phyloP scores from a whole-genome alignment of 164 flowering plant species.

The Protea cynaroides region DNA sequence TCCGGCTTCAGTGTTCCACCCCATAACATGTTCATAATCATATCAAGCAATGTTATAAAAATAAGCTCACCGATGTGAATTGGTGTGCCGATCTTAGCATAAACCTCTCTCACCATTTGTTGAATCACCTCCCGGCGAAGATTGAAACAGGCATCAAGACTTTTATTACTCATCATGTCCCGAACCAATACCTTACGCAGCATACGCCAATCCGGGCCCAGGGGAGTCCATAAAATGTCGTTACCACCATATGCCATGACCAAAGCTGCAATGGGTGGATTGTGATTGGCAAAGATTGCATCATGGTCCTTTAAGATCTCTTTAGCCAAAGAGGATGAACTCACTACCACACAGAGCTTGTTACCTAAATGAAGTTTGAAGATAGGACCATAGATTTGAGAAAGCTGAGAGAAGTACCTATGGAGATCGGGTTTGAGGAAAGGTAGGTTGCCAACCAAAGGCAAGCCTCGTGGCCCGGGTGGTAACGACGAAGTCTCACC shows the following conservation, averaged over 20 bases:
- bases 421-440: too few relatives aligned
- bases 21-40: neutral
- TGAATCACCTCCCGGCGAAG: neutral
- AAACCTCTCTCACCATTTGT: conserved; percentile 4
- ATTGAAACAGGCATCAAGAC: too few relatives aligned
- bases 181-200: neutral
- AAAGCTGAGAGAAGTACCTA: too few relatives aligned
- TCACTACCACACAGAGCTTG: conserved; percentile 15
- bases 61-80: conserved; percentile 10
- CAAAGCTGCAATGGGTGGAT: neutral
- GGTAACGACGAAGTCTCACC: too few relatives aligned
- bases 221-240: too few relatives aligned
- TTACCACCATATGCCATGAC: too few relatives aligned
- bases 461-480: too few relatives aligned
- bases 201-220: neutral
- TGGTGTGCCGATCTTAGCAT: neutral
- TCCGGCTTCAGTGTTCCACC: too few relatives aligned
- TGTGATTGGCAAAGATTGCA: too few relatives aligned
- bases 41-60: neutral
- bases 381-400: too few relatives aligned
- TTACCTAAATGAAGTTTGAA: too few relatives aligned
- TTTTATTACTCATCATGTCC: neutral
- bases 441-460: too few relatives aligned
- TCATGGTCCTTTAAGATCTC: conserved; percentile 9
- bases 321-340: neutral